Conservation (phyloP, 2,329 filamentous ascomycete genomes). For the Coleophoma crateriformis region DNA sequence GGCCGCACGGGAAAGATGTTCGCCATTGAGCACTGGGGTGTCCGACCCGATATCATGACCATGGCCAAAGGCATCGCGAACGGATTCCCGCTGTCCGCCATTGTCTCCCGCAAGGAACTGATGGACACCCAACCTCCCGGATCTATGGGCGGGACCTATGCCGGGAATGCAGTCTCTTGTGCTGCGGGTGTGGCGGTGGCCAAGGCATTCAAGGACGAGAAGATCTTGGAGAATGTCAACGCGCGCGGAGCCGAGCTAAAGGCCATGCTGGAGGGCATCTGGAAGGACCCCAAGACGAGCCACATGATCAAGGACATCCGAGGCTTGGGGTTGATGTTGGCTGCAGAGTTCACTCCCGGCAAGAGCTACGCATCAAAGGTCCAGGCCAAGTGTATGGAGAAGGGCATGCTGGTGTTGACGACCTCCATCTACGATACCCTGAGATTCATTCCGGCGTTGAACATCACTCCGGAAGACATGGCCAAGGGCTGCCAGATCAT, state of each 20-base stretch:
- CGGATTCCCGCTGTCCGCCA: constrained; percentile 16
- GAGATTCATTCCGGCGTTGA: constrained; percentile 32
- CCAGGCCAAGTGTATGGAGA: constrained; percentile 27
- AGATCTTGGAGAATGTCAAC: constrained; percentile 11
- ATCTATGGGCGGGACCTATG: constrained; percentile 10
- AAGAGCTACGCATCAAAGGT: constrained; percentile 29
- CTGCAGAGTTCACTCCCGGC: constrained; percentile 29
- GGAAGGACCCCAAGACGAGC: constrained; percentile 4
- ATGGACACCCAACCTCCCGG: constrained; percentile 11
- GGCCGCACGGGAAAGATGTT: constrained; percentile 91
- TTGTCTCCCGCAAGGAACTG: constrained; percentile 10
- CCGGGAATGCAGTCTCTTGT: constrained; percentile 9
- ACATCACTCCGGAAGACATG: constrained; percentile 32
- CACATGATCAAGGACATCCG: constrained; percentile 30
- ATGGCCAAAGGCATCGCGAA: constrained; percentile 81
- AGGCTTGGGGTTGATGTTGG: constrained; percentile 32
- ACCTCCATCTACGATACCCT: constrained; percentile 34
- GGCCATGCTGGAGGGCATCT: constrained; percentile 1
- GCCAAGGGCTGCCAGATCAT: constrained; percentile 29
- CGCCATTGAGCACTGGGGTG: constrained; percentile 84
- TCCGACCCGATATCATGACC: constrained; percentile 88
- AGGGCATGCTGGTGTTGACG: constrained; percentile 29
- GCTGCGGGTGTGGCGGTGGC: constrained; percentile 9
- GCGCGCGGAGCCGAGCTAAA: constrained; percentile 6
- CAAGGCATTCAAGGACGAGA: constrained; percentile 10